A percentile compares a stretch with the other conserved stretches of the same genome.
These are phyloP conservation scores for Talaromyces piceae DNA, from an alignment of 2,329 filamentous ascomycete species.

Conservation along the genomic window DNA sequence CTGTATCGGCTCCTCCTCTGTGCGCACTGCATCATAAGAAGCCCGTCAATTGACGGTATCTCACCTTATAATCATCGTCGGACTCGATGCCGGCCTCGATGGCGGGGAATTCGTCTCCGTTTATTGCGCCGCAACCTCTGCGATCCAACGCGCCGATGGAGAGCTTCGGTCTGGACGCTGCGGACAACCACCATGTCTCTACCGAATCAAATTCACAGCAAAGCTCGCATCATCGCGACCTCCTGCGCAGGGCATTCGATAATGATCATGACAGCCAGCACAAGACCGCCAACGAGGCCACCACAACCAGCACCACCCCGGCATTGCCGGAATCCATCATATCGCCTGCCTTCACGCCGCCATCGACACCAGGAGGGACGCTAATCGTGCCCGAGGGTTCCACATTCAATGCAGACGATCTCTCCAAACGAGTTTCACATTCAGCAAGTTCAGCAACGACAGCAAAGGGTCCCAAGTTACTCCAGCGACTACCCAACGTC, in stretches of 20 bases:
- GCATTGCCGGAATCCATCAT: slow-evolving; percentile 46
- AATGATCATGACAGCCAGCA: slow-evolving; percentile 3
- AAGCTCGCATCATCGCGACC: slow-evolving; percentile 12
- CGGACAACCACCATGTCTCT: slow-evolving; percentile 2
- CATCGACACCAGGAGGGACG: slow-evolving; percentile 35
- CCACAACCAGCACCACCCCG: slow-evolving; percentile 26
- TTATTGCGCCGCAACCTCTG: slow-evolving; percentile 35
- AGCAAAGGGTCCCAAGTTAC: slow-evolving; percentile 59
- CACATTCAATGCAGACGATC: slow-evolving; percentile 16
- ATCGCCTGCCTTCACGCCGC: slow-evolving; percentile 47
- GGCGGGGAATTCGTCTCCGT: slow-evolving; percentile 49
- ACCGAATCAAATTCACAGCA: slow-evolving; percentile 5
- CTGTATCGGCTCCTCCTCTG: not conserved
- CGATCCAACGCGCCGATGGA: slow-evolving; percentile 15
- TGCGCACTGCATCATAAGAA: not conserved
- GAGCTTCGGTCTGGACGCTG: slow-evolving; percentile 18
- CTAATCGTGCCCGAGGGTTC: slow-evolving; percentile 21
- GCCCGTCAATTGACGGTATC: not conserved
- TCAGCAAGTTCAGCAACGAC: slow-evolving; percentile 14
- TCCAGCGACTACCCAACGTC: slow-evolving; percentile 73
- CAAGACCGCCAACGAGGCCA: too few species aligned
- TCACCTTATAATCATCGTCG: not conserved
- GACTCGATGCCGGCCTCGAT: slow-evolving; percentile 33
- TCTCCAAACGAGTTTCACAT: slow-evolving; percentile 10
- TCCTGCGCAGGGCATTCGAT: slow-evolving; percentile 18